Evolutionary conservation across 441 rosid species (phyloP).

Genomic region (Gossypium trilobum): DNA sequence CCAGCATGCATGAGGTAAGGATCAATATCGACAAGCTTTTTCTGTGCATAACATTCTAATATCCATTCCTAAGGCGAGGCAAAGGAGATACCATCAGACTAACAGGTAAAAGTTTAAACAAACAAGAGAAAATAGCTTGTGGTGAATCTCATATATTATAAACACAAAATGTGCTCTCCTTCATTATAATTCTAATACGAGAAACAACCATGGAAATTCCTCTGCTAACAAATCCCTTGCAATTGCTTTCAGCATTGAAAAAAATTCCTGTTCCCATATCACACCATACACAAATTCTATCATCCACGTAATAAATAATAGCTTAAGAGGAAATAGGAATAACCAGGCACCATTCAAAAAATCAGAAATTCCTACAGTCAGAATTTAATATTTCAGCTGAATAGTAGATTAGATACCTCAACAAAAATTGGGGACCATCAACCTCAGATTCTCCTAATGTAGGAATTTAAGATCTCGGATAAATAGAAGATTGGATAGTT

Average conservation of each 20-base stretch:
- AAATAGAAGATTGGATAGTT: background rate
- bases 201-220: background rate
- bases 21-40: conserved; percentile 72
- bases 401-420: background rate
- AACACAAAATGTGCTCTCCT: background rate
- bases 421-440: background rate
- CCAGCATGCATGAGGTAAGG: conserved; percentile 77
- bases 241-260: background rate
- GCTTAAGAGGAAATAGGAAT: background rate
- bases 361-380: too few species aligned
- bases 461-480: background rate
- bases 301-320: background rate
- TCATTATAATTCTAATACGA: background rate
- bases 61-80: conserved; percentile 61
- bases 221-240: background rate
- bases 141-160: background rate
- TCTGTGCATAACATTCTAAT: conserved; percentile 52
- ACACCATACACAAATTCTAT: background rate
- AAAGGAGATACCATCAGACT: conserved; percentile 11
- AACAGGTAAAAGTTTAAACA: background rate
- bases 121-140: background rate
- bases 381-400: too few species aligned
- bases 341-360: too few species aligned
- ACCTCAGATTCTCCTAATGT: background rate
- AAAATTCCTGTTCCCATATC: background rate